Conservation (phyloP, 352 stramenopile species). For the Phytophthora tentaculata region DNA sequence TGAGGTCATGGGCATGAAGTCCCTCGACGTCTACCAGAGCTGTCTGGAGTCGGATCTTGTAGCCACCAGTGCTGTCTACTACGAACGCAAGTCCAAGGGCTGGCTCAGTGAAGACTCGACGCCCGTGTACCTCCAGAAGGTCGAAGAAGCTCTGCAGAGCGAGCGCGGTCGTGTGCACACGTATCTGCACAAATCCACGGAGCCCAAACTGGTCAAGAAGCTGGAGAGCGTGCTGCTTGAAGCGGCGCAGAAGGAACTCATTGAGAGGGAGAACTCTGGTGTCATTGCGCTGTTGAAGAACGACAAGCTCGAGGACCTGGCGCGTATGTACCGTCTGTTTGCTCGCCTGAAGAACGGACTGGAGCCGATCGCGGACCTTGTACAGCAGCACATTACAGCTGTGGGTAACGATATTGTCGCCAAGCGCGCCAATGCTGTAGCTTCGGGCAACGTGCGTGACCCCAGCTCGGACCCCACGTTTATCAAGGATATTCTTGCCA, state of each 20-base stretch:
- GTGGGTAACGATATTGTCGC: slow-evolving; percentile 90
- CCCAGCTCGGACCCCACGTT: slow-evolving; percentile 94
- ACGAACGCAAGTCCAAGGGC: slow-evolving; percentile 95
- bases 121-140: slow-evolving; percentile 98
- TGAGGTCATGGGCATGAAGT: slow-evolving; percentile 97
- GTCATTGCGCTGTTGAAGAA: slow-evolving; percentile 96
- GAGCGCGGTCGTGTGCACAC: slow-evolving; percentile 91
- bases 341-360: slow-evolving; percentile 95
- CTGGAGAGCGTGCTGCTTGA: slow-evolving; percentile 96
- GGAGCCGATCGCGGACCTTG: slow-evolving; percentile 96
- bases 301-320: slow-evolving; percentile 97
- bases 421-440: slow-evolving; percentile 82
- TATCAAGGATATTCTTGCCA: slow-evolving; percentile 97
- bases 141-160: slow-evolving; percentile 82
- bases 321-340: slow-evolving; percentile 99
- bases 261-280: slow-evolving; percentile 98
- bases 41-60: slow-evolving; percentile 97
- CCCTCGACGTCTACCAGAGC: slow-evolving; percentile 95
- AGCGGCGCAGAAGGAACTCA: slow-evolving; percentile 94
- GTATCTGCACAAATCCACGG: slow-evolving; percentile 97
- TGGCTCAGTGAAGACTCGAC: slow-evolving; percentile 98
- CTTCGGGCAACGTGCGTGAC: slow-evolving; percentile 94
- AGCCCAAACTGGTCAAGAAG: slow-evolving; percentile 95
- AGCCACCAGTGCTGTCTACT: slow-evolving; percentile 93
- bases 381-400: slow-evolving; percentile 95